Conservation (phyloP, 2,329 filamentous ascomycete species). For the Sporothrix phasma region DNA sequence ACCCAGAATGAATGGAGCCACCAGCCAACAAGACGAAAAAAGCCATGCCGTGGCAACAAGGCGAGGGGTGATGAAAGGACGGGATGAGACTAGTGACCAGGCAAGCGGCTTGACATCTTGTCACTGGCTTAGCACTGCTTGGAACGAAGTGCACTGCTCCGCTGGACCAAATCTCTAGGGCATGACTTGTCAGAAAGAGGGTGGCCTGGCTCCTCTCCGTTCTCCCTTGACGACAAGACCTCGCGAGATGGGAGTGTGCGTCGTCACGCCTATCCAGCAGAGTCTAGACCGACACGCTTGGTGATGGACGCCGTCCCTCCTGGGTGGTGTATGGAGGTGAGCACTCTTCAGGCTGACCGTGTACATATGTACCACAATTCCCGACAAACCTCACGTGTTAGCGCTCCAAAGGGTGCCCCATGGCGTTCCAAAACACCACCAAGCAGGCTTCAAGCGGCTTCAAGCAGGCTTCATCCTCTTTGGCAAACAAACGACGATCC, state of each 20-base stretch:
- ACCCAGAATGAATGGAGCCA: not conserved
- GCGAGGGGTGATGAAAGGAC: not conserved
- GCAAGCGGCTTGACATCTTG: constrained; percentile 1
- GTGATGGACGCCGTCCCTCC: constrained; percentile 21
- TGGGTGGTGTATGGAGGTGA: constrained; percentile 42
- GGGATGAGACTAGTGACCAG: not conserved
- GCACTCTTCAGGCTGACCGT: not conserved
- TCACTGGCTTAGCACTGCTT: not conserved
- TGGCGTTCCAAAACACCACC: constrained; percentile 47
- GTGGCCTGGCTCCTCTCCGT: no score
- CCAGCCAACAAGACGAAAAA: not conserved
- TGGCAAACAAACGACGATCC: constrained; percentile 39
- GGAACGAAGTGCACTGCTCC: not conserved
- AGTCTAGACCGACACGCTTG: not conserved
- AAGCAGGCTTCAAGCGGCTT: constrained; percentile 44
- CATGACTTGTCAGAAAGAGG: no score
- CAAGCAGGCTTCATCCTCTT: constrained; percentile 42
- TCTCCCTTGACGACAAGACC: no score
- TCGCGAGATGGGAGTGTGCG: constrained; percentile 22
- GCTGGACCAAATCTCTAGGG: not conserved
- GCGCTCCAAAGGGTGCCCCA: constrained; percentile 42
- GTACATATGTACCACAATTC: constrained; percentile 25
- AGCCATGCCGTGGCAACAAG: not conserved
- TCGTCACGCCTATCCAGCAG: constrained; percentile 18
- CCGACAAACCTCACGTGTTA: constrained; percentile 44